Percentiles rank a stretch among this genome's conserved stretches.
phyloP scores from a whole-genome alignment of 2,329 filamentous ascomycete species.

The Lecanoromycetidae sp. region DNA sequence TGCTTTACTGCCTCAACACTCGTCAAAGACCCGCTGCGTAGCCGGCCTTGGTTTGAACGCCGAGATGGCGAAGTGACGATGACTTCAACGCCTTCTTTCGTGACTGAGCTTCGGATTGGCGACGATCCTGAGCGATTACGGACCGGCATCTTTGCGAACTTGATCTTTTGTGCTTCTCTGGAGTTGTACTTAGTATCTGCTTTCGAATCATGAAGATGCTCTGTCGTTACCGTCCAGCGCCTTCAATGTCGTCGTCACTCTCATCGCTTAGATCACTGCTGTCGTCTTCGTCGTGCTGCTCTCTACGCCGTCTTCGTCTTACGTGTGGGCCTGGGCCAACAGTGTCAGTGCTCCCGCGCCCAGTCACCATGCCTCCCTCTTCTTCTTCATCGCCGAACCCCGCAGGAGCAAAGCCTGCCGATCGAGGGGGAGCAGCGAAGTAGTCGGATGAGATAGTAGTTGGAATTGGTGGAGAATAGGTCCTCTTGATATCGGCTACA shows the following conservation, averaged over 20 bases:
- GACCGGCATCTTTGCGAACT: conserved; percentile 91
- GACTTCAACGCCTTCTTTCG: conserved; percentile 35
- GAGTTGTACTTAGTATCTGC: conserved; percentile 10
- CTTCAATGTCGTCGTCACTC: conserved; percentile 50
- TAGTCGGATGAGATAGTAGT: conserved; percentile 52
- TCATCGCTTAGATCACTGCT: conserved; percentile 56
- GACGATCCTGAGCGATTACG: conserved; percentile 78
- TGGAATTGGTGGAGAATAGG: conserved; percentile 55
- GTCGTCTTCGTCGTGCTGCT: conserved; percentile 51
- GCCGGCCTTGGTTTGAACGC: conserved; percentile 34
- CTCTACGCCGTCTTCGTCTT: conserved; percentile 40
- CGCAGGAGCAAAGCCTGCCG: conserved; percentile 32
- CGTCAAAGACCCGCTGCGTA: conserved; percentile 44
- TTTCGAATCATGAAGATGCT: not conserved
- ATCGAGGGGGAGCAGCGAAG: conserved; percentile 41
- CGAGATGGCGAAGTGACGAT: conserved; percentile 45
- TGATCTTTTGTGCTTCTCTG: conserved; percentile 74
- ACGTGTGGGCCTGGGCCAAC: conserved; percentile 40
- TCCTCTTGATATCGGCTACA: conserved; percentile 46
- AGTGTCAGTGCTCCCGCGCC: conserved; percentile 43
- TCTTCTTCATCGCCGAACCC: conserved; percentile 44
- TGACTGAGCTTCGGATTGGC: conserved; percentile 51
- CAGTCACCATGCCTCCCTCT: conserved; percentile 52
- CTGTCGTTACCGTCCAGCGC: conserved; percentile 24
- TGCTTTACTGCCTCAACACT: conserved; percentile 42